phyloP scores from a whole-genome alignment of 352 stramenopile genomes.

The Pythium sukuiense region DNA sequence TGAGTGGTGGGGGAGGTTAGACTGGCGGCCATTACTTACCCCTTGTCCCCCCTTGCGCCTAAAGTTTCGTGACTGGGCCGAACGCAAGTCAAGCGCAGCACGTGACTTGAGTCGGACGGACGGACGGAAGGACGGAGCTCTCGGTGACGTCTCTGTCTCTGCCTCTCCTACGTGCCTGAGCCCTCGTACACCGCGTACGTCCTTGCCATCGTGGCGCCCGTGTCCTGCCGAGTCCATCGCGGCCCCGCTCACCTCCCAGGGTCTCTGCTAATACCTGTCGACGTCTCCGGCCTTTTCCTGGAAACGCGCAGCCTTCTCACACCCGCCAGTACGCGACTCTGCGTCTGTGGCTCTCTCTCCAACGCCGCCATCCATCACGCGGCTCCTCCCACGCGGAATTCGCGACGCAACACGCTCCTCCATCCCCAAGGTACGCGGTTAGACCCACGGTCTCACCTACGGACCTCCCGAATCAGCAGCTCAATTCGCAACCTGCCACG shows the following conservation, averaged over 20 bases:
- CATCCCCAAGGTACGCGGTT: not conserved
- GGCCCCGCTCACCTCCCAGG: not conserved
- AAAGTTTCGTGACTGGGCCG: not conserved
- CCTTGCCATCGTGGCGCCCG: too few relatives aligned
- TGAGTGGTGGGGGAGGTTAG: conserved; percentile 7
- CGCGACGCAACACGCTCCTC: not conserved
- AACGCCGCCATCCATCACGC: not conserved
- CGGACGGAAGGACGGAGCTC: conserved; percentile 2
- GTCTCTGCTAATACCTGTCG: not conserved
- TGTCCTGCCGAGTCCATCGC: not conserved
- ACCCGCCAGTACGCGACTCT: not conserved
- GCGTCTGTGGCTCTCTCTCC: not conserved
- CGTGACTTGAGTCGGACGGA: conserved; percentile 1
- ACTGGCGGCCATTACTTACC: conserved; percentile 2
- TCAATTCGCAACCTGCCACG: not conserved
- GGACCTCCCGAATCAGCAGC: not conserved
- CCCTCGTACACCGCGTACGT: not conserved
- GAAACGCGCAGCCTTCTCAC: not conserved
- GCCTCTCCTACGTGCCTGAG: not conserved
- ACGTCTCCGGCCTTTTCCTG: not conserved
- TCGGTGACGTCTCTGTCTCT: not conserved
- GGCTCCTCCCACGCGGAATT: conserved; percentile 1
- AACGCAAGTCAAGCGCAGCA: conserved; percentile 5
- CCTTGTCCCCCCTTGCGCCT: not conserved
- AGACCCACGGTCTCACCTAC: not conserved